These are phyloP conservation scores for Botryotinia calthae DNA, from an alignment of 2,329 filamentous ascomycete species.

Conservation along the genomic window DNA sequence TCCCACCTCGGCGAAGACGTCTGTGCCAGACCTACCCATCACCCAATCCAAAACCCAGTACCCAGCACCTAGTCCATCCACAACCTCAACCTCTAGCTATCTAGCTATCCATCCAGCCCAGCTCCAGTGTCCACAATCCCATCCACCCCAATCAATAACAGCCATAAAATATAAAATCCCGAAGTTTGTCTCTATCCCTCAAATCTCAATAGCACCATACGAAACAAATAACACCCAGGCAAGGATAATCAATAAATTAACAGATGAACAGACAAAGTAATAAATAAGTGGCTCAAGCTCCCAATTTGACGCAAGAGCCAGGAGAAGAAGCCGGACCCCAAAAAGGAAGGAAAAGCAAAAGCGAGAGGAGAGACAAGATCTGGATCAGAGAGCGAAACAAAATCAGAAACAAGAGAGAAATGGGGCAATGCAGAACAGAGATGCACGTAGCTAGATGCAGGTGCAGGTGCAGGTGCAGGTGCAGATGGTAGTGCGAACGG, in stretches of 20 bases:
- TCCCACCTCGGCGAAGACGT: neutral
- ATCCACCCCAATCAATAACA: neutral
- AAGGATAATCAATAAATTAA: no score
- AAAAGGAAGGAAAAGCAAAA: neutral
- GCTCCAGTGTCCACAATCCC: neutral
- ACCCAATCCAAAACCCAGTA: no score
- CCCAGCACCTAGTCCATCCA: neutral
- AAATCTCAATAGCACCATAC: no score
- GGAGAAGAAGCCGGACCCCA: no score
- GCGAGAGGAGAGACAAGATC: neutral
- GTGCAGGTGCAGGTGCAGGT: neutral
- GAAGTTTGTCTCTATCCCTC: neutral
- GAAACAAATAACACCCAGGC: neutral
- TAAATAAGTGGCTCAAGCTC: neutral
- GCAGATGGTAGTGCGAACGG: neutral
- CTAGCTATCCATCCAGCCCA: no score
- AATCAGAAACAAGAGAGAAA: neutral
- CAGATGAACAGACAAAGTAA: no score
- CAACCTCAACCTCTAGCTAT: no score
- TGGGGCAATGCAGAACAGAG: neutral
- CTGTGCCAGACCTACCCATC: neutral
- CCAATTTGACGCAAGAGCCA: neutral
- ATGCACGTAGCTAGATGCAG: neutral
- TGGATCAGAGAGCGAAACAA: neutral
- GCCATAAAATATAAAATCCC: neutral